These are phyloP conservation scores for Triticum aestivum DNA, from an alignment of 176 grass and related monocot species.

Conservation along the genomic window IWGSC_CS_RefSeq_v2.1 NC_057806.1:547540741-547541240, in stretches of 20 bases:
- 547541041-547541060: background rate
- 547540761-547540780: background rate
- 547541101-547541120: background rate
- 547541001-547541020: background rate
- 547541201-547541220: background rate
- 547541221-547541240: background rate
- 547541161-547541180: background rate
- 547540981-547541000: background rate
- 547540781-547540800: background rate
- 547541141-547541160: background rate
- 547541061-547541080: background rate
- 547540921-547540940: background rate
- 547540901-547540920: background rate
- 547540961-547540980: background rate
- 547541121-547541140: background rate
- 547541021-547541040: background rate
- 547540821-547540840: background rate
- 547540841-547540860: background rate
- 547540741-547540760: background rate
- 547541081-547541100: background rate
- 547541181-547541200: background rate
- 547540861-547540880: background rate
- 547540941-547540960: background rate
- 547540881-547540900: background rate
- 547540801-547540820: background rate